Conservation (phyloP, 2,329 filamentous ascomycete genomes). For the Verruconis gallopava region DNA sequence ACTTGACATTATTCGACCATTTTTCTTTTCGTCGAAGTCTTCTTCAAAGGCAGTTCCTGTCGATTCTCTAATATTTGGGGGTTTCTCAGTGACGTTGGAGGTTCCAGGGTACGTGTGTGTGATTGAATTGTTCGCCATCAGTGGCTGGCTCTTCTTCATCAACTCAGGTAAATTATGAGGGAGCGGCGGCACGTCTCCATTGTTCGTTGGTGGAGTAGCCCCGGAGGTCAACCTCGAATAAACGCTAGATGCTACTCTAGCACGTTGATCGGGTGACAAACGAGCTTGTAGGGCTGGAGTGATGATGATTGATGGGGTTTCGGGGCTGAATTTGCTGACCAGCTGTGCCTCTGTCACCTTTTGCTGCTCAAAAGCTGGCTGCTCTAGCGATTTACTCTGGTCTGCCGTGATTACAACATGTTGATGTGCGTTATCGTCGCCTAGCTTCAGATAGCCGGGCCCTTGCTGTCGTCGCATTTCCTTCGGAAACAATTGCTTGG, state of each 20-base stretch:
- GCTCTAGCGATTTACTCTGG: not conserved
- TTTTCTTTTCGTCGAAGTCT: slow-evolving; percentile 38
- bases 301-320: slow-evolving; percentile 39
- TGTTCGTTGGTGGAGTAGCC: slow-evolving; percentile 17
- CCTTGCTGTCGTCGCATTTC: not conserved
- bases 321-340: slow-evolving; percentile 12
- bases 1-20: slow-evolving; percentile 37
- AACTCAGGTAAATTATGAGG: slow-evolving; percentile 38
- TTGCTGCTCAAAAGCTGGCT: slow-evolving; percentile 47
- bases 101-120: not conserved
- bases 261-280: slow-evolving; percentile 50
- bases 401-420: not conserved
- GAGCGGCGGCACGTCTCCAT: slow-evolving; percentile 42
- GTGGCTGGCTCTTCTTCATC: not conserved
- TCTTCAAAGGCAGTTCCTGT: slow-evolving; percentile 28
- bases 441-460: slow-evolving; percentile 5
- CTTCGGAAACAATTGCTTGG: slow-evolving; percentile 1
- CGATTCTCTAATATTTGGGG: slow-evolving; percentile 7
- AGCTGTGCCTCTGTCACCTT: slow-evolving; percentile 42
- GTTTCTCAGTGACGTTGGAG: too few species aligned
- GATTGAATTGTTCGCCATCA: not conserved
- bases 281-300: slow-evolving; percentile 38
- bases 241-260: slow-evolving; percentile 41
- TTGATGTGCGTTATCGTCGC: not conserved
- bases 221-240: slow-evolving; percentile 45